Conservation (phyloP, 1,139 yeast species). For the Chernovozyma aurita region DNA sequence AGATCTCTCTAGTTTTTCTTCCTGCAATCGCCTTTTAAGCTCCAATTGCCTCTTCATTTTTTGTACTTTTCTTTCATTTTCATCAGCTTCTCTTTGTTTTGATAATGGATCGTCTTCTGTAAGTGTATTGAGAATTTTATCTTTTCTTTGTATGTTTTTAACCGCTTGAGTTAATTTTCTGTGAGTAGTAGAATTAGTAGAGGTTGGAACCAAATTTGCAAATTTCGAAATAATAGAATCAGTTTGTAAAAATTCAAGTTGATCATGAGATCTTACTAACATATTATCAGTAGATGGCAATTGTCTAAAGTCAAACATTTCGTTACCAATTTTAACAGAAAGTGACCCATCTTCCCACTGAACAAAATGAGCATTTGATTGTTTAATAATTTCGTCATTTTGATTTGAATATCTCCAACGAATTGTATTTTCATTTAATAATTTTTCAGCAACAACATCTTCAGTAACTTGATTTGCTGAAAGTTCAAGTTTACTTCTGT, state of each 20-base stretch:
- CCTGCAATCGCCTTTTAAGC: slow-evolving; percentile 47
- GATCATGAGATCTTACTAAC: slow-evolving; percentile 67
- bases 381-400: slow-evolving; percentile 63
- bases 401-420: slow-evolving; percentile 89
- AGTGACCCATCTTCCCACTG: slow-evolving; percentile 93
- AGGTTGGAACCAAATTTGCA: slow-evolving; percentile 80
- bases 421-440: slow-evolving; percentile 74
- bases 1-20: slow-evolving; percentile 35
- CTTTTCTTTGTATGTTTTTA: slow-evolving; percentile 58
- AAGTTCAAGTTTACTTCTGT: slow-evolving; percentile 28
- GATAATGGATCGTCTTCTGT: slow-evolving; percentile 86
- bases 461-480: slow-evolving; percentile 36
- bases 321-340: slow-evolving; percentile 83
- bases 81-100: slow-evolving; percentile 77
- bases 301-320: slow-evolving; percentile 73
- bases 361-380: slow-evolving; percentile 83
- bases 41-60: slow-evolving; percentile 67
- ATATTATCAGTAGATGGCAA: slow-evolving; percentile 70
- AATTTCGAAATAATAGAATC: slow-evolving; percentile 46
- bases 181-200: slow-evolving; percentile 80
- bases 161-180: slow-evolving; percentile 75
- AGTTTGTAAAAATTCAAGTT: slow-evolving; percentile 65
- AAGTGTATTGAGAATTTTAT: slow-evolving; percentile 57
- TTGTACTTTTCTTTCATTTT: slow-evolving; percentile 65
- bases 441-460: slow-evolving; percentile 45